Base-by-base conservation (phyloP, 2,329 filamentous ascomycete species). In the Penicillium vulpinum region DNA sequence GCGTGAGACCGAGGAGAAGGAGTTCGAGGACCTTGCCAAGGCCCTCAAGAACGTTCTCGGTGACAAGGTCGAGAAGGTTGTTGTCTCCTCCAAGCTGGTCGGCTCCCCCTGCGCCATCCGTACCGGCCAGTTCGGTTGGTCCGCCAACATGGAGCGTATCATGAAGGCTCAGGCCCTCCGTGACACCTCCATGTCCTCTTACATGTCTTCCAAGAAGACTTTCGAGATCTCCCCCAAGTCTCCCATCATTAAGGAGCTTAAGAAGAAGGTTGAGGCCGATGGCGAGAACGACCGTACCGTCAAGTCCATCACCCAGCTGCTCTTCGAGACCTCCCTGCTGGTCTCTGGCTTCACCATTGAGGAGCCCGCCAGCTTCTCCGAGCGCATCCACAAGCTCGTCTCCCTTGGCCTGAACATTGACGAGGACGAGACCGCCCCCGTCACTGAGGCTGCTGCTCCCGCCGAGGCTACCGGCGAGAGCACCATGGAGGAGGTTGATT, bases 131-230 rank as follows among this genome's bases (percentile, higher is more conserved):
- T 99, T 99, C 80, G 94, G 94, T 81, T 99, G 94, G 94, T 97
- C 93, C 57, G 94, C 94, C 77, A 99, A 99, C 88, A 99, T 99
- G 94, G 94, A 99, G 87, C 94, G 94, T 85, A 99, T 99, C 88
- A 99, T 99, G 94, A 99, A 99, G 89, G 94, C 94, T 28, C 94
- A 99, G 85, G 94, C 94, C 75, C 93, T 99, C 74, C 94, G 94
- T 83, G 94, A 99, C 83, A 99, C 94, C 69, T 97, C 92, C 73
- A 99, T 99, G 94, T 91, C 87, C 81, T 96, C 91, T 72, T 99
- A 99, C 90, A 99, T 99, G 94, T 95, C 91, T 67, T 97, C 93
- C 78, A 99, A 99, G 92, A 99, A 99, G 91, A 99, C 94, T 31
- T 97, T 99, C 70, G 94, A 99, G 85, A 97, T 99, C 81, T 97